Evolutionary conservation across 2,329 filamentous ascomycete species (phyloP).

Genomic region (Botryotinia narcissicola): DNA sequence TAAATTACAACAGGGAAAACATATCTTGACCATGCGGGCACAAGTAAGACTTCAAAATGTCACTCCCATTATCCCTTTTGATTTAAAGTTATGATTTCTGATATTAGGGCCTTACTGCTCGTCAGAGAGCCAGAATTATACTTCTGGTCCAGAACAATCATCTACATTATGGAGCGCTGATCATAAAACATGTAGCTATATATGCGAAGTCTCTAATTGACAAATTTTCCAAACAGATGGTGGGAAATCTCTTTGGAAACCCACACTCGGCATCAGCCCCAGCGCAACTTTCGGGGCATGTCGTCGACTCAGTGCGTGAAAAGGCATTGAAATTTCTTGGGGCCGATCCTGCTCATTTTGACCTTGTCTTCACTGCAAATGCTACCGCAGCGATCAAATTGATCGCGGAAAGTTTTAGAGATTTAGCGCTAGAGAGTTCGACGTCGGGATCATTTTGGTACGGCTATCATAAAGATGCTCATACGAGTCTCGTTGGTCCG

Average conservation of each 20-base stretch:
- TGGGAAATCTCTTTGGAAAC: constrained; percentile 77
- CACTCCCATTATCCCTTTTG: constrained; percentile 1
- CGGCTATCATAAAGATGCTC: constrained; percentile 77
- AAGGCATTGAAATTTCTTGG: constrained; percentile 72
- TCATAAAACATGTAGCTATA: constrained; percentile 44
- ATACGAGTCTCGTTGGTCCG: constrained; percentile 83
- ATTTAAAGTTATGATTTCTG: not conserved
- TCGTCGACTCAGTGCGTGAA: constrained; percentile 72
- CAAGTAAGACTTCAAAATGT: constrained; percentile 44
- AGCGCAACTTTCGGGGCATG: constrained; percentile 70
- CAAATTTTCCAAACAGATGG: constrained; percentile 75
- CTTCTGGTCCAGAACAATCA: not conserved
- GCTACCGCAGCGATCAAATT: constrained; percentile 90
- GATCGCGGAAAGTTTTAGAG: constrained; percentile 72
- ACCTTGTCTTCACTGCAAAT: constrained; percentile 87
- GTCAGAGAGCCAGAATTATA: not conserved
- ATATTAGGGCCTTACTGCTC: not conserved
- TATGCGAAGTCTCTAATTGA: constrained; percentile 79
- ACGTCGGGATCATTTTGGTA: constrained; percentile 69
- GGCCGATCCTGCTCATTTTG: constrained; percentile 76
- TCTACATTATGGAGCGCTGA: constrained; percentile 1
- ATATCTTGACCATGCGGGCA: constrained; percentile 91
- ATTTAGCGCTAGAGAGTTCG: constrained; percentile 59
- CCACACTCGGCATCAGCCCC: constrained; percentile 82
- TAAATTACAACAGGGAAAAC: constrained; percentile 54